Conservation (phyloP, 352 stramenopile species). For the Globisporangium apiculatum region DNA sequence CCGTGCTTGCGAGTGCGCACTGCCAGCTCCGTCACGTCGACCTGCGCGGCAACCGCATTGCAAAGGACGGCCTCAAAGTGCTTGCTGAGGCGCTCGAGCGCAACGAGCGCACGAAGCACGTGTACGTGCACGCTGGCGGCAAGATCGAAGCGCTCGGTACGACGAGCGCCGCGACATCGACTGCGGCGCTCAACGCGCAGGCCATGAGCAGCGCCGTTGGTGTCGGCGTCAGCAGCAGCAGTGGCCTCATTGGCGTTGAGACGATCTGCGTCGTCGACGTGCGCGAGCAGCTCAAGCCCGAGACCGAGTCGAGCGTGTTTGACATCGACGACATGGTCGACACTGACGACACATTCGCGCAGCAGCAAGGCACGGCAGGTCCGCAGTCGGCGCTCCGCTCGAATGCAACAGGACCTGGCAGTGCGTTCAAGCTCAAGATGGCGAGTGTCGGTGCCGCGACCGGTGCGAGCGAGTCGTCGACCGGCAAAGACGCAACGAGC, state of each 20-base stretch:
- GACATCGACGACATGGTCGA: constrained; percentile 6
- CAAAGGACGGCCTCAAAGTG: constrained; percentile 87
- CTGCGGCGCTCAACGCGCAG: constrained; percentile 39
- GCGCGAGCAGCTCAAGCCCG: constrained; percentile 64
- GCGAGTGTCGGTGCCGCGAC: constrained; percentile 16
- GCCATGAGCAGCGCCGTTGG: constrained; percentile 30
- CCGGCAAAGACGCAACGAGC: constrained; percentile 28
- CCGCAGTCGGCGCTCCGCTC: constrained; percentile 7
- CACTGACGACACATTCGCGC: neutral
- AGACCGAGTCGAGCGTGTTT: constrained; percentile 7
- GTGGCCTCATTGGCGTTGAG: constrained; percentile 80
- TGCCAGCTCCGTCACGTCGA: constrained; percentile 85
- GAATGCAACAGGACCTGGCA: constrained; percentile 21
- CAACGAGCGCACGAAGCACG: constrained; percentile 89
- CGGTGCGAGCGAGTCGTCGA: constrained; percentile 10
- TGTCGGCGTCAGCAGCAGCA: constrained; percentile 11
- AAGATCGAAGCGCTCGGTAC: constrained; percentile 94
- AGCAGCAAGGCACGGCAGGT: neutral
- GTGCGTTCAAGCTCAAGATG: constrained; percentile 58
- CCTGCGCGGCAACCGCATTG: constrained; percentile 89
- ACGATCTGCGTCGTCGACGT: constrained; percentile 94
- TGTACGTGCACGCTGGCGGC: constrained; percentile 94
- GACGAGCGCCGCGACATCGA: constrained; percentile 24
- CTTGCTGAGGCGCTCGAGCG: constrained; percentile 92
- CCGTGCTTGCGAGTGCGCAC: constrained; percentile 76